Evolutionary conservation across 306 rosid species (phyloP), one percentile per base, ranked within the genome.

Genomic region (Quercus berberidifolia): DNA sequence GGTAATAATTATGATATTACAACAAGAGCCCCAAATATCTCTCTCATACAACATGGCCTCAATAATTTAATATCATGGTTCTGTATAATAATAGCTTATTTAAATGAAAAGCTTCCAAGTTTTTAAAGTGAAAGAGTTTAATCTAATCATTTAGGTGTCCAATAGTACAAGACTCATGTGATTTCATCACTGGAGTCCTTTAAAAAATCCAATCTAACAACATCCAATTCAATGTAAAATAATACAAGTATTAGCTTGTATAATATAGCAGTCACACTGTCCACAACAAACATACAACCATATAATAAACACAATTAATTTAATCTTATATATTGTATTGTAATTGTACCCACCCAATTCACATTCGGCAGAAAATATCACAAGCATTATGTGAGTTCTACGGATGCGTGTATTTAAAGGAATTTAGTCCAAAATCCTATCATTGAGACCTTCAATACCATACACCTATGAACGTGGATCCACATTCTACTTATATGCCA

Each of bases 121-220:
- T 77, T 83, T 78, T 79, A 49, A 57, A 86, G 46, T 41, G 65
- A 83, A 71, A 71, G 49, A 75, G 58, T 55, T 80, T 90, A 87
- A 87, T 86, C 83, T 83, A 89, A 73, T 85, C 58, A 28, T 31
- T 70, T 57, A 77, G 86, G 86, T 90, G 23, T 75, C 90, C 89
- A 59, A 65, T 79, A 19, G 57, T 74, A 79, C 87, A 76, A 88
- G 73, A 89, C 92, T 91, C 97, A 91, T 89, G 97, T 92, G 96
- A 87, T 86, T 86, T 86, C 90, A 77, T 80, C 74, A 65, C 65
- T 76, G 79, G 72, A 20, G 59, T 55, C 73, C 81, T 79, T 80
- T 75, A 35, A 88, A 82, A 30, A 78, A 70, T 20, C 83, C 41
- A 76, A 75, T 80, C 86, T 73, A 82, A 76, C 68, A 83, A 76